Percentiles rank a stretch among this genome's conserved stretches.
Conservation (phyloP, 768 basidiomycete genomes). For the Boletus reticuloceps region DNA sequence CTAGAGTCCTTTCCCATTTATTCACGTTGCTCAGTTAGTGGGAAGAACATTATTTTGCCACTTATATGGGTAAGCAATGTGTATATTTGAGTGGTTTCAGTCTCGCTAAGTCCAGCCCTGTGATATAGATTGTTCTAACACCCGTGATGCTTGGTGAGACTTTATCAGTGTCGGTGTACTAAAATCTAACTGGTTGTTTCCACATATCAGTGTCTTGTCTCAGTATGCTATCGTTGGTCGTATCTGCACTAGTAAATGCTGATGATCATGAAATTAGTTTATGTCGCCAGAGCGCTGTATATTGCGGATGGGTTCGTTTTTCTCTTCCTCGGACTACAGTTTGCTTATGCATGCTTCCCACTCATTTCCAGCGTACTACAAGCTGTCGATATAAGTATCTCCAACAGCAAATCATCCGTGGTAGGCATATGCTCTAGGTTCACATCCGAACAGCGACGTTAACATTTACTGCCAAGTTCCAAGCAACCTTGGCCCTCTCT, state of each 20-base stretch:
- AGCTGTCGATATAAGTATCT: background rate
- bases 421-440: background rate
- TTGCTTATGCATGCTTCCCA: background rate
- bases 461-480: background rate
- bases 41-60: background rate
- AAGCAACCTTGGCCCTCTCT: background rate
- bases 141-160: constrained; percentile 4
- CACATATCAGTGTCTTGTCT: background rate
- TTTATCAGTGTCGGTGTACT: no score
- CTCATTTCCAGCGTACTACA: background rate
- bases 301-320: constrained; percentile 3
- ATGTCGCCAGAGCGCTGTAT: background rate
- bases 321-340: background rate
- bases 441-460: background rate
- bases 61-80: constrained; percentile 2
- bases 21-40: background rate
- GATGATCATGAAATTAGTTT: background rate
- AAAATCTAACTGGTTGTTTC: background rate
- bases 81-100: no score
- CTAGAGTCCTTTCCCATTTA: background rate
- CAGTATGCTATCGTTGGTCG: background rate
- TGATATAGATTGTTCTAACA: background rate
- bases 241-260: background rate
- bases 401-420: background rate
- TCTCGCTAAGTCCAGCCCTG: background rate